Evolutionary conservation across 371 early-diverging fungal genomes (phyloP).

Genomic region (Fennellomyces sp.): DNA sequence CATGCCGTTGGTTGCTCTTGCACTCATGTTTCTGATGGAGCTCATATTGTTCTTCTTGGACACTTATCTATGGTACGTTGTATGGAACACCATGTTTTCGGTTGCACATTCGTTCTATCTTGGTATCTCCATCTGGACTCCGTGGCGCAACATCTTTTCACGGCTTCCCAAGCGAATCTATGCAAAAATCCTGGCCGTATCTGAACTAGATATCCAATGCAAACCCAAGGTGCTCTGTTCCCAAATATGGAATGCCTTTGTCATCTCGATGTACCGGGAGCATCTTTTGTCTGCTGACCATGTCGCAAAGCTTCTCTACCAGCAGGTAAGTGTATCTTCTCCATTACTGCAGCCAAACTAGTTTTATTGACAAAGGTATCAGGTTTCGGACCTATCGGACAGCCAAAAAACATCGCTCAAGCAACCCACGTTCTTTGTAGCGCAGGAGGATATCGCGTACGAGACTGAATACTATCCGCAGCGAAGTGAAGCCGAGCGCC

Average conservation of each 20-base stretch:
- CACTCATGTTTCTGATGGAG: constrained; percentile 74
- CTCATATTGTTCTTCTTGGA: constrained; percentile 84
- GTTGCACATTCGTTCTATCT: constrained; percentile 78
- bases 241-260: constrained; percentile 87
- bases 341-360: too few relatives aligned
- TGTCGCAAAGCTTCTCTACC: constrained; percentile 75
- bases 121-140: constrained; percentile 85
- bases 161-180: constrained; percentile 83
- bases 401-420: constrained; percentile 68
- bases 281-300: constrained; percentile 79
- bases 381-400: constrained; percentile 37
- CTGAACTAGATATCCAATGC: constrained; percentile 67
- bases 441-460: constrained; percentile 80
- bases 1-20: constrained; percentile 70
- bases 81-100: constrained; percentile 81
- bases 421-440: constrained; percentile 80
- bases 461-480: constrained; percentile 77
- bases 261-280: constrained; percentile 87
- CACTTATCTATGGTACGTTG: constrained; percentile 90
- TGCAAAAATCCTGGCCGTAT: constrained; percentile 73
- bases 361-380: too few relatives aligned
- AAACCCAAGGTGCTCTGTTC: constrained; percentile 80
- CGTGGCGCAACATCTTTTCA: constrained; percentile 87
- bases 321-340: constrained; percentile 75
- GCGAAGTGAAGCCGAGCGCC: constrained; percentile 81